These are phyloP conservation scores for Fusarium anguioides DNA, from an alignment of 2,329 filamentous ascomycete genomes.

Conservation along the genomic window DNA sequence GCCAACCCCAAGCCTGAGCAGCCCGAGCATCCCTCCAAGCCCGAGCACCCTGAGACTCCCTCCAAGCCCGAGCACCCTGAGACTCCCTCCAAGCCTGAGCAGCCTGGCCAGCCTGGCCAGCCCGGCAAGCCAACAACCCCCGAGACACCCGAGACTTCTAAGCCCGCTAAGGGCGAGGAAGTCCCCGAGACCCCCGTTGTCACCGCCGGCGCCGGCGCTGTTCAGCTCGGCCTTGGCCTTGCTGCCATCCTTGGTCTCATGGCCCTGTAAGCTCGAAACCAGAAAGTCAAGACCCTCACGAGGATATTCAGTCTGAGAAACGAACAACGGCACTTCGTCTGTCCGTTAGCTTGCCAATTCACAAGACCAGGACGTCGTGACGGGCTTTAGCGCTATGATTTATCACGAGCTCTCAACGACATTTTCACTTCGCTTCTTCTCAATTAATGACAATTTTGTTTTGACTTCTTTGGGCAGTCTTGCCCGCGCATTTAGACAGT, in stretches of 20 bases:
- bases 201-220: conserved; percentile 41
- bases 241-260: conserved; percentile 44
- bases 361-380: not conserved
- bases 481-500: conserved; percentile 31
- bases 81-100: not conserved
- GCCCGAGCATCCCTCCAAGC: not conserved
- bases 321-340: conserved; percentile 8
- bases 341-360: not conserved
- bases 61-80: not conserved
- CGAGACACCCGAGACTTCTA: not conserved
- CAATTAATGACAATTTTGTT: conserved; percentile 34
- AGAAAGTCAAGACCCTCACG: not conserved
- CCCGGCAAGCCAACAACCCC: conserved; percentile 1
- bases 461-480: conserved; percentile 14
- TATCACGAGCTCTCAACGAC: conserved; percentile 29
- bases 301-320: not conserved
- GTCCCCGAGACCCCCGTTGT: conserved; percentile 42
- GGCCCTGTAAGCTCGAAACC: conserved; percentile 44
- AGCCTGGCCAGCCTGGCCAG: not conserved
- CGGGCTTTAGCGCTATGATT: conserved; percentile 10
- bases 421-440: conserved; percentile 28
- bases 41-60: not conserved
- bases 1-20: not conserved
- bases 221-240: conserved; percentile 48
- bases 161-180: conserved; percentile 13